A percentile compares a stretch with the other conserved stretches of the same genome.
Conservation (phyloP, 345 rosid genomes). For the Salix exigua region DNA sequence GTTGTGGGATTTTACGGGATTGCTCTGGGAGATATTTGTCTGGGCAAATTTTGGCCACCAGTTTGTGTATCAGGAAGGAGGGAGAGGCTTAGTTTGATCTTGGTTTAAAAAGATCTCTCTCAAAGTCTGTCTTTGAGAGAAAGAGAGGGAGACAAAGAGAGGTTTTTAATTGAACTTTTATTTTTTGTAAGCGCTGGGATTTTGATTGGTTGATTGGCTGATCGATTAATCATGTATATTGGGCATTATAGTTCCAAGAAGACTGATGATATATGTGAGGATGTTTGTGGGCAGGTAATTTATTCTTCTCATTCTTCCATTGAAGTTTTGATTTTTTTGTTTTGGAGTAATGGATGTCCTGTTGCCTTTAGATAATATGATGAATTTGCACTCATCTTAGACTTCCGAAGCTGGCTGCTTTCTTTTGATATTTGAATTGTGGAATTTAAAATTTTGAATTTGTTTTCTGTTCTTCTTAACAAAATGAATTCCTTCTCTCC, state of each 20-base stretch:
- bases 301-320: neutral
- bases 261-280: slow-evolving; percentile 72
- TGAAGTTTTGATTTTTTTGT: neutral
- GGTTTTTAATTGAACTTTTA: slow-evolving; percentile 1
- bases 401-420: too few species aligned
- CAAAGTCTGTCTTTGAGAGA: neutral
- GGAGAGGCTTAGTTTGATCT: slow-evolving; percentile 21
- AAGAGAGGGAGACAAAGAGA: slow-evolving; percentile 5
- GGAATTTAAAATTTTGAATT: neutral
- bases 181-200: neutral
- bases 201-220: neutral
- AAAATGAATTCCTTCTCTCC: too few species aligned
- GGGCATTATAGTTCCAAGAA: slow-evolving; percentile 81
- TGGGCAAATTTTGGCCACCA: neutral
- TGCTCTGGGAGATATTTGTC: slow-evolving; percentile 9
- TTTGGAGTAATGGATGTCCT: neutral
- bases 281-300: slow-evolving; percentile 77
- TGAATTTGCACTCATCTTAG: too few species aligned
- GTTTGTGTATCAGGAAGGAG: neutral
- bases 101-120: slow-evolving; percentile 21
- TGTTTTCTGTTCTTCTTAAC: too few species aligned
- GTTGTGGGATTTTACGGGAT: slow-evolving; percentile 18
- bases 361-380: neutral
- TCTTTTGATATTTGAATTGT: neutral
- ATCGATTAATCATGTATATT: slow-evolving; percentile 51